phyloP scores from a whole-genome alignment of 805 yeast genomes.

The Brettanomyces bruxellensis region DNA sequence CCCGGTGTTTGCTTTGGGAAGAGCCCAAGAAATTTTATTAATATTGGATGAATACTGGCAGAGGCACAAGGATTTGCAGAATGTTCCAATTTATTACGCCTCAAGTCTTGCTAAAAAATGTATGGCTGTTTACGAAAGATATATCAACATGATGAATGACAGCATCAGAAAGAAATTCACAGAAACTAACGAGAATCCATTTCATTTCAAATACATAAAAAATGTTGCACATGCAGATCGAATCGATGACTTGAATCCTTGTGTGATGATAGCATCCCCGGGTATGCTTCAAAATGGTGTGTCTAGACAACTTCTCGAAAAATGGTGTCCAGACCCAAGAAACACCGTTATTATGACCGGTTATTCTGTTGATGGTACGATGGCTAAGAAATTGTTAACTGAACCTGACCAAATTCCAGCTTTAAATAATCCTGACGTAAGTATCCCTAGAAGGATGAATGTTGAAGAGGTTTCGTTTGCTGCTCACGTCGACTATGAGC shows the following conservation, averaged over 20 bases:
- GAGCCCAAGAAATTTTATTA: slow-evolving; percentile 88
- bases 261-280: slow-evolving; percentile 93
- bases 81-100: slow-evolving; percentile 81
- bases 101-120: slow-evolving; percentile 91
- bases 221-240: slow-evolving; percentile 71
- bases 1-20: slow-evolving; percentile 94
- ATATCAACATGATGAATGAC: slow-evolving; percentile 96
- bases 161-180: slow-evolving; percentile 66
- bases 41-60: slow-evolving; percentile 95
- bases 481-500: slow-evolving; percentile 97
- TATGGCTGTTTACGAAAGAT: slow-evolving; percentile 95
- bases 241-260: slow-evolving; percentile 90
- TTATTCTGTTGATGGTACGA: slow-evolving; percentile 96
- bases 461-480: slow-evolving; percentile 96
- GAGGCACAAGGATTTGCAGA: slow-evolving; percentile 69
- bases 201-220: slow-evolving; percentile 77
- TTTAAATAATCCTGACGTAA: slow-evolving; percentile 64
- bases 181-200: slow-evolving; percentile 80
- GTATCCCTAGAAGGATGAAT: slow-evolving; percentile 77
- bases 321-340: slow-evolving; percentile 96
- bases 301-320: slow-evolving; percentile 81
- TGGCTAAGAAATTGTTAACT: slow-evolving; percentile 83
- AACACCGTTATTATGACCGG: slow-evolving; percentile 88
- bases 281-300: slow-evolving; percentile 98
- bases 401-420: slow-evolving; percentile 93